Base-by-base conservation (phyloP, 352 stramenopile genomes). In the Achlya hypogyna region DNA sequence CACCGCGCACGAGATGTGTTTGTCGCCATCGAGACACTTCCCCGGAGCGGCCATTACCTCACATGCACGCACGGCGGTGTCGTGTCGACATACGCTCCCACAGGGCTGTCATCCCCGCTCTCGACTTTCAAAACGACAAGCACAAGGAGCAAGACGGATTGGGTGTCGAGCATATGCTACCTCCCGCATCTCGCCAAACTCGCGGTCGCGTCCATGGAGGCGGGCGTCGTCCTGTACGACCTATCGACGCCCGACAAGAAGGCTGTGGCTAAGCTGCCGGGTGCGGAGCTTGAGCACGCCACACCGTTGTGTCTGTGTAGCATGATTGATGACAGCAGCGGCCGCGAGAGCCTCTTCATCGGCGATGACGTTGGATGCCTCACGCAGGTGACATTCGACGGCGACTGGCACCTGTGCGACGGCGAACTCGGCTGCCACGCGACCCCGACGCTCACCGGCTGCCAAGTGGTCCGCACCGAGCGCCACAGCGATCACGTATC, bases 191-290 rank as follows among this genome's bases (percentile, higher is more conserved):
- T 31, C 43, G 59, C 49, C 62, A 74, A 72, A 29, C 14, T 94
- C n/a, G 84, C 82, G 0, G 77, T 94, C 25, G 76, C 81, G 16
- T 91, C 81, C 53, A 91, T 91, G 78, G 88, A 90, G 53, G 78
- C 78, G 29, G 86, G 81, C 20, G 68, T 94, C 12, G 76, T 75
- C 27, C 86, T 94, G 58, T 91, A 90, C 71, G 86, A 94, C 52
- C 73, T 93, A 9, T 72, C 72, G 31, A 87, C 79, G 0, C 78
- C 78, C 18, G 77, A 52, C 14, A 63, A 65, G 25, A 72, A 69
- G 14, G 0, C 23, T 5, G 53, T 70, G 18, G 42, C 29, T 18
- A 32, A 65, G 10, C 32, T 74, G 43, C 56, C 64, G 12, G 38
- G 60, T 27, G 28, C 47, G 14, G 31, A 32, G n/a, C 60, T 74